These are phyloP conservation scores for Stemphylium beticola DNA, from an alignment of 2,329 filamentous ascomycete genomes.

Conservation along the genomic window DNA sequence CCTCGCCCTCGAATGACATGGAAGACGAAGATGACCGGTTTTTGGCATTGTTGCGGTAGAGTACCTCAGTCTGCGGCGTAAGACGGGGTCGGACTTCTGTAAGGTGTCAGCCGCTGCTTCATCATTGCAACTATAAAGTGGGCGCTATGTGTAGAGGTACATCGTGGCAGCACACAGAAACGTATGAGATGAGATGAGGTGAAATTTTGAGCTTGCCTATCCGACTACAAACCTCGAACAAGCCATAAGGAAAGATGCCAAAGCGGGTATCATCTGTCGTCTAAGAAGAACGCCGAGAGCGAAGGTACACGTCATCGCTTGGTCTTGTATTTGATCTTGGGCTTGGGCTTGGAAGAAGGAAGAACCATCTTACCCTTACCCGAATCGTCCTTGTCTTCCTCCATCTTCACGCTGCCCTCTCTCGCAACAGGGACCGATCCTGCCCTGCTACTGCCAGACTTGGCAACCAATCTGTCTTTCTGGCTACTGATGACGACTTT, in stretches of 20 bases:
- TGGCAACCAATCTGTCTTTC: slow-evolving; percentile 48
- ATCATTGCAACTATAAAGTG: not conserved
- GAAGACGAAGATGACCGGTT: slow-evolving; percentile 33
- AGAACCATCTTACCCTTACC: slow-evolving; percentile 53
- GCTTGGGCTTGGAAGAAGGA: slow-evolving; percentile 32
- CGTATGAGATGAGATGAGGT: slow-evolving; percentile 19
- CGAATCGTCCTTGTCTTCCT: slow-evolving; percentile 55
- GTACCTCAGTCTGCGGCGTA: slow-evolving; percentile 55
- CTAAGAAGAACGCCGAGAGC: slow-evolving; percentile 15
- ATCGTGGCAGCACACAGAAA: slow-evolving; percentile 15
- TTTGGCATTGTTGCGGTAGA: slow-evolving; percentile 58
- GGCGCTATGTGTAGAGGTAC: slow-evolving; percentile 2
- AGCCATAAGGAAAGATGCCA: slow-evolving; percentile 18
- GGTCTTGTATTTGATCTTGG: slow-evolving; percentile 19
- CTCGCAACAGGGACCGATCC: slow-evolving; percentile 55
- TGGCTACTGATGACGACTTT: slow-evolving; percentile 41
- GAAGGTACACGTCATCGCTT: slow-evolving; percentile 20
- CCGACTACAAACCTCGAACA: slow-evolving; percentile 29
- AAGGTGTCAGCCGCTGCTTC: slow-evolving; percentile 1
- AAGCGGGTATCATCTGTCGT: slow-evolving; percentile 30
- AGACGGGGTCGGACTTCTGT: slow-evolving; percentile 39
- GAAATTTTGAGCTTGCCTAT: slow-evolving; percentile 24
- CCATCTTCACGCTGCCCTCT: slow-evolving; percentile 59
- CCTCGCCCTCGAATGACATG: slow-evolving; percentile 54
- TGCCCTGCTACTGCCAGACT: slow-evolving; percentile 48